Base-by-base conservation (phyloP, 768 basidiomycete species). In the Cystofilobasidium bisporidii region DNA sequence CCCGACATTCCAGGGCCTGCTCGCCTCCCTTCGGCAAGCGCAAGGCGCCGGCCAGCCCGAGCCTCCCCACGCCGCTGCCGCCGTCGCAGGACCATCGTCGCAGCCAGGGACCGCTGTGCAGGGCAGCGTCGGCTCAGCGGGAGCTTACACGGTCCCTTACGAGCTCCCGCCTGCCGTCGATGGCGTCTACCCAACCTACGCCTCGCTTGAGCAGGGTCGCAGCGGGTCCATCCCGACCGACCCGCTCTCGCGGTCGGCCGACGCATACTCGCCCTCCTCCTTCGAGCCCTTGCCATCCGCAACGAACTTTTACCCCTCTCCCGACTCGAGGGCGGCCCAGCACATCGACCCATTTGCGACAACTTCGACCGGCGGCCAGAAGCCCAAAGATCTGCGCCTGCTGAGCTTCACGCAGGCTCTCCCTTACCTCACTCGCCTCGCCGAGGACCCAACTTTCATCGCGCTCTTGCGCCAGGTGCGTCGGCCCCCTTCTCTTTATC, bases 181-280 rank as follows among this genome's bases (percentile, higher is more conserved):
- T 2, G 53, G 53, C 18, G 53, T 56, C 30, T 56, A 5, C 53
- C 26, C 53, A 8, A 32, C 53, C 15, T 56, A 30, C 30, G 53
- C 53, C 30, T 56, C 53, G n/a, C 53, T 56, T 30, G 53, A 53
- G 50, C 50, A 10, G 24, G 50, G 18, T 28, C 50, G 50, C 28
- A 24, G 17, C 53, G 26, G 53, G 3, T 2, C 53, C 5, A 8
- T 15, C 18, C 28, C 53, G 6, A 20, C 53, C 28, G 30, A 56
- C 30, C 30, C 28, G 53, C 53, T 17, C 53, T 8, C 30, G 18
- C 26, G 17, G 8, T 22, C 30, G 28, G 28, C 17, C 53, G 53
- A 56, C 53, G 26, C 6, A 18, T 56, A 56, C 53, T 56, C 53
- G 53, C 53, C 53, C 2, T n/a, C n/a, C n/a, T n/a, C n/a, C n/a